Evolutionary conservation across 352 stramenopile genomes (phyloP).

Genomic region (Phytophthora aleatoria): DNA sequence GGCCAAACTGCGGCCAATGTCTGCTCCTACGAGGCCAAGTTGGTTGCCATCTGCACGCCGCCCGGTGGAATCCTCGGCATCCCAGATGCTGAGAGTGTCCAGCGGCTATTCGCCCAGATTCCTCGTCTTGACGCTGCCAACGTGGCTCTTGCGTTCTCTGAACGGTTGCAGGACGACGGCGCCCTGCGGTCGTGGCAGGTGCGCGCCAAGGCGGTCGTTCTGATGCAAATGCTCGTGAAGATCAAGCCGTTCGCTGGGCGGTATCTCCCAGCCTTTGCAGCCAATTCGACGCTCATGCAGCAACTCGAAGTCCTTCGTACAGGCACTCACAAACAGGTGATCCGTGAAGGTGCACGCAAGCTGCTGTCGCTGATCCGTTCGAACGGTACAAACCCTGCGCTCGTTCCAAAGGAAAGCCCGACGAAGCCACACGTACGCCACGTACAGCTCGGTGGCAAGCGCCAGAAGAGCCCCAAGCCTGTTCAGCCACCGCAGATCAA

Average conservation of each 20-base stretch:
- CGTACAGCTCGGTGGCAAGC: slow-evolving; percentile 22
- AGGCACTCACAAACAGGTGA: slow-evolving; percentile 44
- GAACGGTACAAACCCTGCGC: slow-evolving; percentile 44
- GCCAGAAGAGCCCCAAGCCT: slow-evolving; percentile 20
- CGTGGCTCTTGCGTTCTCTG: slow-evolving; percentile 39
- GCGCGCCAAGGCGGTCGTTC: slow-evolving; percentile 54
- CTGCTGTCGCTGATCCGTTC: slow-evolving; percentile 61
- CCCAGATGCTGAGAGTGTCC: slow-evolving; percentile 48
- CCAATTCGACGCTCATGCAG: slow-evolving; percentile 32
- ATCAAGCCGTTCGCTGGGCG: slow-evolving; percentile 38
- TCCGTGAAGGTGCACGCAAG: slow-evolving; percentile 57
- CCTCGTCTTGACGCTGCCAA: slow-evolving; percentile 37
- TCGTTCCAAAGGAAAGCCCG: slow-evolving; percentile 39
- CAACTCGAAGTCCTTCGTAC: slow-evolving; percentile 42
- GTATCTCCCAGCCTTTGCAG: slow-evolving; percentile 41
- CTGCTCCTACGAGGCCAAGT: slow-evolving; percentile 47
- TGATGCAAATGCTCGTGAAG: slow-evolving; percentile 64
- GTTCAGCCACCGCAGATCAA: slow-evolving; percentile 1
- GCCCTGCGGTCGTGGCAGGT: slow-evolving; percentile 48
- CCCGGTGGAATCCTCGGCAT: slow-evolving; percentile 56
- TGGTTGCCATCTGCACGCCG: slow-evolving; percentile 57
- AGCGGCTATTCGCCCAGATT: slow-evolving; percentile 53
- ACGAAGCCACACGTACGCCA: slow-evolving; percentile 39
- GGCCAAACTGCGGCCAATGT: slow-evolving; percentile 12
- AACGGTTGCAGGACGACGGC: slow-evolving; percentile 41